A percentile compares a stretch with the other conserved stretches of the same genome.
Evolutionary conservation across 768 basidiomycete species (phyloP).

Genomic region (Gautieria morchelliformis): DNA sequence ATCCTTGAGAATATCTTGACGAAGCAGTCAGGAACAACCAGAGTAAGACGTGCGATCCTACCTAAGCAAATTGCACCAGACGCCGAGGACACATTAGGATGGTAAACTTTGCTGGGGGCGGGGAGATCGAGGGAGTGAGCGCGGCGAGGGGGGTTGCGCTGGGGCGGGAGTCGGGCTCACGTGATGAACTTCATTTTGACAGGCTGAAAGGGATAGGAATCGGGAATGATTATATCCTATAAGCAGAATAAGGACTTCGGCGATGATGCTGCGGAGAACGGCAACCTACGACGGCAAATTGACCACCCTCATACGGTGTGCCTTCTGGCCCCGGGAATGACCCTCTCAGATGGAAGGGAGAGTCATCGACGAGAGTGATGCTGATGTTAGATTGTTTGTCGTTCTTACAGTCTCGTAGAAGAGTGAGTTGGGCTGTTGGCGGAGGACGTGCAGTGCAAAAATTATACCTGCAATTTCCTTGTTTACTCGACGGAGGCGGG

Average conservation of each 20-base stretch:
- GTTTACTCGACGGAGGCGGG: conserved; percentile 80
- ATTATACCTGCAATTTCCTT: conserved; percentile 78
- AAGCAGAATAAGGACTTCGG: not conserved
- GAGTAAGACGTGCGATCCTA: conserved; percentile 36
- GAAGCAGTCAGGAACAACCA: not conserved
- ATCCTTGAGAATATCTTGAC: conserved; percentile 48
- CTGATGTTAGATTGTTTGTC: conserved; percentile 83
- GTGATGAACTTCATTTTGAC: conserved; percentile 99
- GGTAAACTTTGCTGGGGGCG: conserved; percentile 60
- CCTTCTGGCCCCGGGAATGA: conserved; percentile 87
- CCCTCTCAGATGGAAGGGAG: conserved; percentile 86
- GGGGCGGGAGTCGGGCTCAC: conserved; percentile 15
- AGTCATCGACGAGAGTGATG: conserved; percentile 82
- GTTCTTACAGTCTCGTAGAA: conserved; percentile 77
- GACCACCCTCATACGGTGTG: conserved; percentile 89
- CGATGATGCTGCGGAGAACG: not conserved
- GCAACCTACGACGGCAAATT: conserved; percentile 75
- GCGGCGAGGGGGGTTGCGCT: not conserved
- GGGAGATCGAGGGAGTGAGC: not conserved
- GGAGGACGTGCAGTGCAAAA: not conserved
- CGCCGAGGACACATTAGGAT: conserved; percentile 90
- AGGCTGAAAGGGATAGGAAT: conserved; percentile 85
- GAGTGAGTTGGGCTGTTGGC: not conserved
- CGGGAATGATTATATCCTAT: conserved; percentile 89
- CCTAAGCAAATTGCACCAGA: conserved; percentile 94